Evolutionary conservation across 257 asterid species (phyloP), one percentile per base, ranked within the genome.

Genomic region (Datura wrightii): DNA sequence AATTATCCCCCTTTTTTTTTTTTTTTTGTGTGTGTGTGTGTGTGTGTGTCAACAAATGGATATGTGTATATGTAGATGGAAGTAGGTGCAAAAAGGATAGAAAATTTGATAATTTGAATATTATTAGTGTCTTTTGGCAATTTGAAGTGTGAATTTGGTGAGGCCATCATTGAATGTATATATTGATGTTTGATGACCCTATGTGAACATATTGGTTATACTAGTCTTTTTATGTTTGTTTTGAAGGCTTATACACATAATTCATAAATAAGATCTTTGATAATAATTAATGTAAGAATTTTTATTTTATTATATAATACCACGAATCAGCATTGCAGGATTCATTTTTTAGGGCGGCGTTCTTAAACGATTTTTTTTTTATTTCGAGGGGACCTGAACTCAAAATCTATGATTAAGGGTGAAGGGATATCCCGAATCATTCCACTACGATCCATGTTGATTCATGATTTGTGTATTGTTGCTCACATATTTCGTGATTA

Each of bases 81-180:
- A 9, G 42, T 46, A 46, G 80, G 59, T 46, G 80, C 8, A 14
- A 48, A 41, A 34, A 5, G 6, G 13, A 18, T 10, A 56, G 3
- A 67, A 59, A 48, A 36, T 3, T 19, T 84, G 59, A 58, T 18
- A 42, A 19, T 72, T 72, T 72, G 80, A 72, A 44, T 72, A 44
- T 63, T 63, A 63, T 31, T 44, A 5, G 56, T 72, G 80, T 72
- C 80, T 19, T 72, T 72, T 46, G 80, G 41, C 41, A 46, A 46
- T 46, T 72, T 34, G 62, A 15, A 76, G 72, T 74, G 85, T 36
- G 44, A 50, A 14, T 31, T 60, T 71, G 52, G 44, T n/a, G 72
- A 79, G n/a, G 82, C 78, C 84, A 79, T 83, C 82, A 15, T 37
- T 84, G 48, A 66, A 66, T 66, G 24, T 66, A 36, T n/a, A n/a